phyloP scores from a whole-genome alignment of 176 grass and related monocot species.

The Tuctoria greenei region DNA sequence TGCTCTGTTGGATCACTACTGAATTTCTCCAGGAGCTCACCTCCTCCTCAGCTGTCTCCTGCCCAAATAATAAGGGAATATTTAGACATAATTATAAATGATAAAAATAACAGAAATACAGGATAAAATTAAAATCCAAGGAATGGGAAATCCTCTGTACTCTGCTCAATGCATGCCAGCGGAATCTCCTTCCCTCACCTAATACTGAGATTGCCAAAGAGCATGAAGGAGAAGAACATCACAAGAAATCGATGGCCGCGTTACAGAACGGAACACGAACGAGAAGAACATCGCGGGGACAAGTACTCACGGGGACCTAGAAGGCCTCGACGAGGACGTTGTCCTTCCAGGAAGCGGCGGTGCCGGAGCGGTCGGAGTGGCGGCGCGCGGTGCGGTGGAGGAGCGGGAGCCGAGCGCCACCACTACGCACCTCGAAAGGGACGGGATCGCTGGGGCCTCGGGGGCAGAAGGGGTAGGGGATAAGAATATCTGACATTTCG shows the following conservation, averaged over 20 bases:
- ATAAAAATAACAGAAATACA: not conserved
- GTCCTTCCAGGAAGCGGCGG: not conserved
- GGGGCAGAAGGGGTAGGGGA: not conserved
- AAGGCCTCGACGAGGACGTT: not conserved
- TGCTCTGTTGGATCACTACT: not conserved
- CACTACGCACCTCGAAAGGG: not conserved
- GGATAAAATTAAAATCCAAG: not conserved
- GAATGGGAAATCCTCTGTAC: not conserved
- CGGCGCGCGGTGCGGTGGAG: not conserved
- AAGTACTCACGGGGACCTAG: not conserved
- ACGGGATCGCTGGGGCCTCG: not conserved
- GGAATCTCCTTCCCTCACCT: not conserved
- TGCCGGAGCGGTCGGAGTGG: not conserved
- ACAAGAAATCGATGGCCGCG: not conserved
- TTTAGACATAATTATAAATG: not conserved
- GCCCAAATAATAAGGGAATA: not conserved
- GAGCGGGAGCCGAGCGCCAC: slow-evolving; percentile 1
- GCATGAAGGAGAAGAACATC: not conserved
- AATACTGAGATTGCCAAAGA: not conserved
- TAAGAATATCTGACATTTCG: not conserved
- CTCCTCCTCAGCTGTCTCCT: not conserved
- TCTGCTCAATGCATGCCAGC: not conserved
- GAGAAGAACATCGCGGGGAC: not conserved
- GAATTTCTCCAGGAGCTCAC: not conserved
- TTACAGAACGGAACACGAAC: not conserved